Percentiles rank a stretch among this genome's conserved stretches.
Evolutionary conservation across 2,329 filamentous ascomycete species (phyloP).

Genomic region (Scedosporium boydii): DNA sequence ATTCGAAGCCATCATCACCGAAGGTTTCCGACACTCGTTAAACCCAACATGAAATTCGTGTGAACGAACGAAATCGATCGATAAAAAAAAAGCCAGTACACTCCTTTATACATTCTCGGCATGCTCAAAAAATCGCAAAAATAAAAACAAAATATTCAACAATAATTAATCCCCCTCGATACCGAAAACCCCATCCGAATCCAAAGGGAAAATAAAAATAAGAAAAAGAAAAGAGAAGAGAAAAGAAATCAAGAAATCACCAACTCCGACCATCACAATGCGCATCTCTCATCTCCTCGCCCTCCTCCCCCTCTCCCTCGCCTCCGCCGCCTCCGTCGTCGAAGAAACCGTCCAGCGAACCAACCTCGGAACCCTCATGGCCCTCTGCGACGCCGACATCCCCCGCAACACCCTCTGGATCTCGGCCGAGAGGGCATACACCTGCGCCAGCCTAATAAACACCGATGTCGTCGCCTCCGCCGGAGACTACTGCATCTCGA

Average conservation of each 20-base stretch:
- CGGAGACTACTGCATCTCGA: conserved; percentile 2
- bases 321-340: not conserved
- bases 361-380: conserved; percentile 1
- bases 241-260: not conserved
- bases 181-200: not conserved
- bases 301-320: conserved; percentile 1
- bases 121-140: not conserved
- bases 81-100: not conserved
- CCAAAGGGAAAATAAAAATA: not conserved
- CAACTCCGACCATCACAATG: not conserved
- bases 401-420: conserved; percentile 4
- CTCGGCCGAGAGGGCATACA: conserved; percentile 1
- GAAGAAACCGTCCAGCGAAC: not conserved
- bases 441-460: not conserved
- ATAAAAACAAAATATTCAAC: not conserved
- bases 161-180: not conserved
- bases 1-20: not conserved
- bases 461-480: not conserved
- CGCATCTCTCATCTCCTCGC: not conserved
- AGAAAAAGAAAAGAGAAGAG: not conserved
- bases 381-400: conserved; percentile 1
- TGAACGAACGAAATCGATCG: not conserved
- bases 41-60: not conserved
- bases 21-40: not conserved
- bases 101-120: not conserved